A percentile compares a stretch with the other conserved stretches of the same genome.
These are phyloP conservation scores for Gossypium turneri DNA, from an alignment of 345 rosid species.

Conservation along the genomic window DNA sequence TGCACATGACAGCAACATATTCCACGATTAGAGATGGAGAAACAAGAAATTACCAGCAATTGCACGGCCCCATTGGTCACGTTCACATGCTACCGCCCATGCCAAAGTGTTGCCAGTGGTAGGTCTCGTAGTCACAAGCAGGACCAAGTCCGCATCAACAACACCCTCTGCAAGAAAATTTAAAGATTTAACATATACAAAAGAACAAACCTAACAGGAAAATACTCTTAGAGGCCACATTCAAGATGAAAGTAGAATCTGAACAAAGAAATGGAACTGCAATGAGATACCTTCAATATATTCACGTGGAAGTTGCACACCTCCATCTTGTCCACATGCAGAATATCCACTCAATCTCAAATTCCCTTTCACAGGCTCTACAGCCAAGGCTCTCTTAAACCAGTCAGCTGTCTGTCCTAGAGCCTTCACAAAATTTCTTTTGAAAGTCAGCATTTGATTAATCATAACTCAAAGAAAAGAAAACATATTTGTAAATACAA, in stretches of 20 bases:
- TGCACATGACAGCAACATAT: background rate
- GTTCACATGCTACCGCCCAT: slow-evolving; percentile 99
- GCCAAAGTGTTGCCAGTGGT: slow-evolving; percentile 99
- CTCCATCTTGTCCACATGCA: slow-evolving; percentile 99
- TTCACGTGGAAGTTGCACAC: slow-evolving; percentile 93
- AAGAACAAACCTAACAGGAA: background rate
- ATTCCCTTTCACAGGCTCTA: slow-evolving; percentile 96
- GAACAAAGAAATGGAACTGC: slow-evolving; percentile 12
- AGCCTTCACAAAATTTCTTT: slow-evolving; percentile 54
- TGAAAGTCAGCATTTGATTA: slow-evolving; percentile 23
- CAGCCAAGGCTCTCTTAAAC: slow-evolving; percentile 88
- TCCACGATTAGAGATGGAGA: background rate
- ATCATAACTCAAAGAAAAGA: slow-evolving; percentile 6
- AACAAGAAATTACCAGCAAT: slow-evolving; percentile 65
- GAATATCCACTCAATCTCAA: slow-evolving; percentile 97
- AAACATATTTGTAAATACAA: background rate
- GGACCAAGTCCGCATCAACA: slow-evolving; percentile 85
- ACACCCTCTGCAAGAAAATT: slow-evolving; percentile 63
- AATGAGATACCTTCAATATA: slow-evolving; percentile 77
- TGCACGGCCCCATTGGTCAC: slow-evolving; percentile 99
- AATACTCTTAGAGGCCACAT: background rate
- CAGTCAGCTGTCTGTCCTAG: slow-evolving; percentile 90
- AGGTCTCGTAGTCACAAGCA: slow-evolving; percentile 96
- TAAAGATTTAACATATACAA: slow-evolving; percentile 3
- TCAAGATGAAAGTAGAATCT: background rate